A percentile compares a stretch with the other conserved stretches of the same genome.
These are phyloP conservation scores for Termitomyces sp. DNA, from an alignment of 768 basidiomycete genomes.

Conservation along the genomic window DNA sequence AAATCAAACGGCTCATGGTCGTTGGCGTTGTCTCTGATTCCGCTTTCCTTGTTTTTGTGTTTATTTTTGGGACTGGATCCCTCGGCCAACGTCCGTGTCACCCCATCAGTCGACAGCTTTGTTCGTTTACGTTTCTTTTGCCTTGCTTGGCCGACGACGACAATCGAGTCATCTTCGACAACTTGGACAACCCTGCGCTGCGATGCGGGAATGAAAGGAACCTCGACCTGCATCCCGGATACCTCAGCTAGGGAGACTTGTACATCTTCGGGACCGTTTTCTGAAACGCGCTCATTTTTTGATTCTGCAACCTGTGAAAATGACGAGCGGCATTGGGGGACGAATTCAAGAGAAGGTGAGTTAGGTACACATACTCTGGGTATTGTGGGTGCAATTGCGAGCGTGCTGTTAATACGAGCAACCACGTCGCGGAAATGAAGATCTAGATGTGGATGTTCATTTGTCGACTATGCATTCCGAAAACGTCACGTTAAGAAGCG, in stretches of 20 bases:
- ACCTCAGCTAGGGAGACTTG: constrained; percentile 23
- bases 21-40: constrained; percentile 19
- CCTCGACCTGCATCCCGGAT: constrained; percentile 57
- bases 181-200: constrained; percentile 42
- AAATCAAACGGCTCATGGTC: constrained; percentile 65
- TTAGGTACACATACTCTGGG: constrained; percentile 36
- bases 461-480: background rate
- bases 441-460: constrained; percentile 9
- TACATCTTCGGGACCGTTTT: constrained; percentile 11
- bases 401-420: constrained; percentile 62
- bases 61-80: constrained; percentile 16
- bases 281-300: constrained; percentile 10
- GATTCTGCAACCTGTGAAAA: constrained; percentile 1
- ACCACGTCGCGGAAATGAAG: constrained; percentile 53
- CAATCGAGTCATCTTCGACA: constrained; percentile 58
- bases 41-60: constrained; percentile 22
- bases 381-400: constrained; percentile 57
- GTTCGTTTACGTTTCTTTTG: constrained; percentile 66
- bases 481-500: background rate
- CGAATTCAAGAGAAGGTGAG: background rate
- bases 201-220: constrained; percentile 74
- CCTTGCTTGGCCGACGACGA: constrained; percentile 66
- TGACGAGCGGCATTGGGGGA: background rate
- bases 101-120: constrained; percentile 25
- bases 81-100: constrained; percentile 16